Evolutionary conservation across 805 yeast genomes (phyloP), one percentile per base, ranked within the genome.

Genomic region (Sporopachydermia quercuum): DNA sequence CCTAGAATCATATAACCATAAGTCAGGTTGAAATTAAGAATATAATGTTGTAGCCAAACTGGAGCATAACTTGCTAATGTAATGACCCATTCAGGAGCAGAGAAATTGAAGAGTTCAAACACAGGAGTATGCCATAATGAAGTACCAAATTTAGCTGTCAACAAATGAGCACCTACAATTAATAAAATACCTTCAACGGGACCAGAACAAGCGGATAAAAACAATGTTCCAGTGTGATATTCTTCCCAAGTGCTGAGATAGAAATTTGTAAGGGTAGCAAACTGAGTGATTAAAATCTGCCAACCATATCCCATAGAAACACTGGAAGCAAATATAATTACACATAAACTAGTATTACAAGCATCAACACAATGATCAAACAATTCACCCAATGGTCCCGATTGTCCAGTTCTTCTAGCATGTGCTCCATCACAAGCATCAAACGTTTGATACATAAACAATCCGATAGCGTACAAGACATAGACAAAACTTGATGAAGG

Each of bases 371-470:
- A 86, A 53, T 87, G 97, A 53, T 87, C 97, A 54, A 89, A 89
- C 42, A 87, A 65, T 56, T 87, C 97, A 23, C 97, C 97, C 50
- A 87, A 62, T 1, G 97, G 96, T 2, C 96, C 91, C 45, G 84
- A 73, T 58, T 85, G 93, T n/a, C 93, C 94, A 1, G 96, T 87
- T 52, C 89, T 74, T 54, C 97, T 75, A 16, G 96, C 96, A 57
- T 87, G 97, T 46, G 81, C 71, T 3, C 97, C 97, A 58, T 87
- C 97, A 58, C 95, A 82, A 0, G 95, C 95, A 57, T 87, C 97
- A 56, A 87, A 85, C 0, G 96, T 87, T 56, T 87, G 97, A 57
- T 87, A 87, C 69, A 86, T 63, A 54, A 87, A 86, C 47, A 87
- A 61, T 4, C 94, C 89, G 45, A 81, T 53, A 0, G 93, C 96